Percentiles rank a stretch among this genome's conserved stretches.
These are phyloP conservation scores for Xylariaceae sp. DNA, from an alignment of 2,329 filamentous ascomycete species.

Conservation along the genomic window DNA sequence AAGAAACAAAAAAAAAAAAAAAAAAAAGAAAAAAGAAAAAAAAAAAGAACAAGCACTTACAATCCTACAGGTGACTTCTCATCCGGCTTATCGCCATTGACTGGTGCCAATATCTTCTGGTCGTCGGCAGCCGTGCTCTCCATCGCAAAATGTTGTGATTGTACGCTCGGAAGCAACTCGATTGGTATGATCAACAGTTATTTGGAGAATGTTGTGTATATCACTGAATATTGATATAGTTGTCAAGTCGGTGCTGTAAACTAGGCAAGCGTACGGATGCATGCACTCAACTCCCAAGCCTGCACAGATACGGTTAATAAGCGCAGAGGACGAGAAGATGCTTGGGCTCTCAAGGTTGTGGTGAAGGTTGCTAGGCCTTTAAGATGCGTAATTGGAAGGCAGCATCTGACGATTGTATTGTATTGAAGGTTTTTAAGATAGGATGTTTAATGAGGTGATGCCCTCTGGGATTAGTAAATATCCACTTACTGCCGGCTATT, in stretches of 20 bases:
- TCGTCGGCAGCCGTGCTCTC: conserved; percentile 20
- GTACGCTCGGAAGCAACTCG: not conserved
- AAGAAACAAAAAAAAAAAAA: not conserved
- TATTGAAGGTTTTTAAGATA: too few species aligned
- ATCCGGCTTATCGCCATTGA: conserved; percentile 20
- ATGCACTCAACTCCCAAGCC: not conserved
- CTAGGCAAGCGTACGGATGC: not conserved
- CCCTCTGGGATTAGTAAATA: too few species aligned
- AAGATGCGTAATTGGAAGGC: too few species aligned
- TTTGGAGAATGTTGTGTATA: not conserved
- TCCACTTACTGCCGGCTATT: conserved; percentile 4
- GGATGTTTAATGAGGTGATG: too few species aligned
- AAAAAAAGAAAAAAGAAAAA: not conserved
- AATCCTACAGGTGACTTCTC: conserved; percentile 14
- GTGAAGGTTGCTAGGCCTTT: too few species aligned
- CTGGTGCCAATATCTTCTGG: conserved; percentile 12
- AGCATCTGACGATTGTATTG: too few species aligned
- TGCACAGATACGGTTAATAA: conserved; percentile 1
- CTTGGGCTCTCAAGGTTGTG: too few species aligned
- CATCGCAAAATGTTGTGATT: conserved; percentile 9
- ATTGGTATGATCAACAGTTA: not conserved
- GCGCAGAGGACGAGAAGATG: not conserved
- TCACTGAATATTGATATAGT: too few species aligned
- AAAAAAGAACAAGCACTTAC: conserved; percentile 16
- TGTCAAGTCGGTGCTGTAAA: not conserved